Base-by-base conservation (phyloP, 2,329 filamentous ascomycete species). In the Sordariomycetes sp. region DNA sequence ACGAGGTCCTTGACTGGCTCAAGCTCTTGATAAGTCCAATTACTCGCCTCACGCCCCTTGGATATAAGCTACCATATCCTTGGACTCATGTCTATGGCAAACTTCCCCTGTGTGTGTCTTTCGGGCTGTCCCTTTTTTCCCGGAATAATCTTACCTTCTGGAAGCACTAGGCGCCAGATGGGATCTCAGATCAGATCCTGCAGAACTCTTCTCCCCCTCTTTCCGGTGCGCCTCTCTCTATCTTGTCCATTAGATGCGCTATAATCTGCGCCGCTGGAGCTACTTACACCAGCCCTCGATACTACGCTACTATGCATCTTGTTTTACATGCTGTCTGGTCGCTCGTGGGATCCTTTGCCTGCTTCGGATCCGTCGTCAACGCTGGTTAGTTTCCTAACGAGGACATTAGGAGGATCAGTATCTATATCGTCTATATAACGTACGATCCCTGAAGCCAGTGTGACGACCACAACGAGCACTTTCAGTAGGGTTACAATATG, bases 281-380 rank as follows among this genome's bases (percentile, higher is more conserved):
- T 39, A 32, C 50, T 12, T n/a, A 24, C 50, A 22, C 50, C 20
- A 3, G 50, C 3, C 50, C n/a, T 20, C 24, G 15, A 52, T 32
- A 52, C 50, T 17, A 25, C 8, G n/a, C 51, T 25, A 34, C 24
- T 2, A 60, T 60, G 59, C 53, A 45, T 34, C 52, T 56, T 24
- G 5, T n/a, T 17, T 55, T 52, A 15, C 52, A 10, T 20, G n/a
- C 53, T 10, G 17, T 25, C 22, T 60, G 59, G 59, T 36, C 57
- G 57, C 42, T 60, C 34, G 36, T 58, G 34, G 56, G 52, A 22
- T 53, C 52, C 10, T 48, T 58, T 22, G 55, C 32, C 58, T 60
- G 53, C 58, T 56, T 60, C 10, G 56, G 58, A 28, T 22, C 58
- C 22, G 42, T 61, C 34, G 56, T 53, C 57, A 36, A 52, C 28